Evolutionary conservation across 805 yeast species (phyloP), one percentile per base, ranked within the genome.

Genomic region (Komagataella kurtzmanii): DNA sequence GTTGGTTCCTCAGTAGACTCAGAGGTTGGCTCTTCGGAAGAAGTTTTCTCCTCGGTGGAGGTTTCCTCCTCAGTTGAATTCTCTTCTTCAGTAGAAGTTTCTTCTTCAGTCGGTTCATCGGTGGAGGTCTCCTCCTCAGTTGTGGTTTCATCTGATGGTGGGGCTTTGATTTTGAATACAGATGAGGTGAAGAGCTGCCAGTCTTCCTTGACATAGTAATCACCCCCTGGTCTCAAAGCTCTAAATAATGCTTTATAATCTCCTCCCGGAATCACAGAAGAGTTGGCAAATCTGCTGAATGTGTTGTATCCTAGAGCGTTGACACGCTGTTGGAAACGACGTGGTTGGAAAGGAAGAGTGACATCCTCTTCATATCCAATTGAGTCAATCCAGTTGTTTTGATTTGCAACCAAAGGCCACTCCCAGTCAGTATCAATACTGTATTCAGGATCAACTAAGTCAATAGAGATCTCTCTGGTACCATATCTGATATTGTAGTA

Each of bases 141-240:
- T 1, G n/a, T 10, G 3, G 40, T 30, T 30, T 30, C 40, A 30
- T 30, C 40, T 14, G 5, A 10, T 10, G 40, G 40, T 30, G 40
- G 40, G 5, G 10, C 40, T 14, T 8, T 40, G 12, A 50, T 3
- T n/a, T 36, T 51, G 45, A 55, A 52, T 4, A 40, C n/a, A 14
- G 36, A 17, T 17, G 57, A 52, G 7, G 51, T 8, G 19, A 44
- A 52, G 48, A 55, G 52, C 30, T 54, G 49, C 57, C 57, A 55
- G 46, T 43, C 49, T 30, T 55, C 48, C 19, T 18, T n/a, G 30
- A 50, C 24, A 10, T 46, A 8, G 17, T 30, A 19, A 23, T 54
- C 57, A 17, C 57, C 55, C 40, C 53, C 54, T 43, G 51, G 49
- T 21, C 49, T 50, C 10, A 55, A 24, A n/a, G 51, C 8, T 44